Conservation (phyloP, 2,329 filamentous ascomycete species). For the Phyllosticta paracitricarpa region DNA sequence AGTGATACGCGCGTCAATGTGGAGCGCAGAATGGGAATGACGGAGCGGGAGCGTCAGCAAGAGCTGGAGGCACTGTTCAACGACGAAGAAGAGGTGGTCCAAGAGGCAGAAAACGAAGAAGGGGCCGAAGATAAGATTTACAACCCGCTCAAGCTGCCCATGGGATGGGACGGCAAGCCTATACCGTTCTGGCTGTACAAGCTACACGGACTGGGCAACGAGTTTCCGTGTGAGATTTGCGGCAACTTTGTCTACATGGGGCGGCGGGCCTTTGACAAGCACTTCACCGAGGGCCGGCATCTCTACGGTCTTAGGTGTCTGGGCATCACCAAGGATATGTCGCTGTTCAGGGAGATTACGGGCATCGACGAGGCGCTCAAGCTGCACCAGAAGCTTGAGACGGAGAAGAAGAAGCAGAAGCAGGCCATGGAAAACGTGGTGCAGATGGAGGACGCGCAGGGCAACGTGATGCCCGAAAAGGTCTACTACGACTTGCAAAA, state of each 20-base stretch:
- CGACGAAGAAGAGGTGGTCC: slow-evolving; percentile 40
- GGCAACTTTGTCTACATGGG: slow-evolving; percentile 99
- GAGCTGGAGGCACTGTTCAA: slow-evolving; percentile 81
- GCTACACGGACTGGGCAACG: slow-evolving; percentile 85
- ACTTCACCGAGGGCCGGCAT: slow-evolving; percentile 90
- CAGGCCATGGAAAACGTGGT: slow-evolving; percentile 74
- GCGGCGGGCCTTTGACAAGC: slow-evolving; percentile 90
- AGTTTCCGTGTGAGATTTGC: slow-evolving; percentile 81
- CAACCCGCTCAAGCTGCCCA: slow-evolving; percentile 89
- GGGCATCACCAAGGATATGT: slow-evolving; percentile 65
- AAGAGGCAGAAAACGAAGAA: slow-evolving; percentile 50
- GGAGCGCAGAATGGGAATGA: slow-evolving; percentile 95
- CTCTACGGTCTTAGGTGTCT: slow-evolving; percentile 90
- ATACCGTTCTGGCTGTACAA: slow-evolving; percentile 95
- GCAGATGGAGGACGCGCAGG: slow-evolving; percentile 96
- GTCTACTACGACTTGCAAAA: slow-evolving; percentile 94
- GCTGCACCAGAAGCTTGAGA: slow-evolving; percentile 88
- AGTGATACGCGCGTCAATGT: slow-evolving; percentile 88
- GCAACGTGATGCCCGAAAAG: slow-evolving; percentile 98
- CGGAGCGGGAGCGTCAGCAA: slow-evolving; percentile 85
- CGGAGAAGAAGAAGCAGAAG: slow-evolving; percentile 69
- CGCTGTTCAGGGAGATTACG: slow-evolving; percentile 87
- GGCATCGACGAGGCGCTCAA: slow-evolving; percentile 79
- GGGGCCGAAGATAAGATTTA: slow-evolving; percentile 76
- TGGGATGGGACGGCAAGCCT: slow-evolving; percentile 97